Conservation (phyloP, 2,329 filamentous ascomycete species). For the Nakataea oryzae region DNA sequence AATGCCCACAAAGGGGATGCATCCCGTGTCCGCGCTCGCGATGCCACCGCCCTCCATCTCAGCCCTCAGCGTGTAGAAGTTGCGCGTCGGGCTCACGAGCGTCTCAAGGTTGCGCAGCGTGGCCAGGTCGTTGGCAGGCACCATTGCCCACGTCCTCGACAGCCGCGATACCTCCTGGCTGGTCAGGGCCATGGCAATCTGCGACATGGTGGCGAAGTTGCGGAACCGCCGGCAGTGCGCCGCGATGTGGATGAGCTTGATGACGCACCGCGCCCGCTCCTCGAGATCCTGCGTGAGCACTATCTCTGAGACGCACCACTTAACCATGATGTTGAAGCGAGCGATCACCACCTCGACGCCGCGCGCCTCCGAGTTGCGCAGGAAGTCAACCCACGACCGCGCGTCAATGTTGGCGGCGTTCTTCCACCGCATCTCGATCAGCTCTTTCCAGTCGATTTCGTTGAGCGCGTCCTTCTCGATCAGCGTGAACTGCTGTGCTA, state of each 20-base stretch:
- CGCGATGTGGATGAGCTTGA: conserved; percentile 76
- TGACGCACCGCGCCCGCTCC: conserved; percentile 65
- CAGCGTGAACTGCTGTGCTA: conserved; percentile 75
- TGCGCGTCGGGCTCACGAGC: conserved; percentile 65
- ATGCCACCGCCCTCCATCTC: conserved; percentile 65
- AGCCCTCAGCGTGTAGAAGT: conserved; percentile 64
- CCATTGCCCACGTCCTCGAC: conserved; percentile 58
- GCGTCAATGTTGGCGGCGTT: conserved; percentile 53
- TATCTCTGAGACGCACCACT: conserved; percentile 74
- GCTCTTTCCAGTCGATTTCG: conserved; percentile 80
- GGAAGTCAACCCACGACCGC: conserved; percentile 73
- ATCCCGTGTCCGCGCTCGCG: conserved; percentile 50
- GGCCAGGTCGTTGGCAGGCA: conserved; percentile 54
- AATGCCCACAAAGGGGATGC: conserved; percentile 74
- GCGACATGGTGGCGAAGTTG: conserved; percentile 77
- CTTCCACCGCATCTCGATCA: conserved; percentile 77
- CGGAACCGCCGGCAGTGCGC: conserved; percentile 63
- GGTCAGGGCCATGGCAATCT: conserved; percentile 67
- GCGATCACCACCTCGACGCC: conserved; percentile 79
- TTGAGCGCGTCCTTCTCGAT: conserved; percentile 80
- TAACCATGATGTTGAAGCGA: conserved; percentile 80
- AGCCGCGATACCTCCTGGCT: conserved; percentile 63
- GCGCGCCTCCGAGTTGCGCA: conserved; percentile 59
- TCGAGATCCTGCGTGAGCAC: conserved; percentile 62
- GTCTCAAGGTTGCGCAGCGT: conserved; percentile 59